phyloP scores from a whole-genome alignment of 2,329 filamentous ascomycete genomes.

The Sporothrix curviconia region DNA sequence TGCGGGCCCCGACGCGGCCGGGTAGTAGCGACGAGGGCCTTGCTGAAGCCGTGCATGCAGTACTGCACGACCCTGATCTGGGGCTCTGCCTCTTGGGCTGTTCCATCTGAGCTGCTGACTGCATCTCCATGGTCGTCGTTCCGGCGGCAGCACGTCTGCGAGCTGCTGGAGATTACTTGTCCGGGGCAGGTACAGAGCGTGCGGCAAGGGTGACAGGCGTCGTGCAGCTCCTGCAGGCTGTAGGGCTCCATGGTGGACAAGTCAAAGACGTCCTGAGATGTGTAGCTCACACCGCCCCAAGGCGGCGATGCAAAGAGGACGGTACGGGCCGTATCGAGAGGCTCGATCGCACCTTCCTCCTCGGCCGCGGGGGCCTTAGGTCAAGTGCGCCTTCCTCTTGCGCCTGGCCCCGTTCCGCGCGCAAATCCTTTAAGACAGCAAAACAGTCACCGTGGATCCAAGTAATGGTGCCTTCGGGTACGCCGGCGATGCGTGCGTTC shows the following conservation, averaged over 20 bases:
- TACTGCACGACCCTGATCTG: constrained; percentile 80
- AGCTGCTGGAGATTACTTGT: constrained; percentile 78
- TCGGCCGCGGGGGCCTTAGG: too few relatives aligned
- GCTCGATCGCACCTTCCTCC: too few relatives aligned
- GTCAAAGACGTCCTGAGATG: constrained; percentile 66
- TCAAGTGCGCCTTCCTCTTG: too few relatives aligned
- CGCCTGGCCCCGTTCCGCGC: too few relatives aligned
- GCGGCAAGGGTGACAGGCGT: constrained; percentile 54
- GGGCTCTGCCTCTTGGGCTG: constrained; percentile 30
- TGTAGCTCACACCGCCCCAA: constrained; percentile 54
- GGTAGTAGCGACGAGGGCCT: constrained; percentile 65
- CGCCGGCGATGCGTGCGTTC: constrained; percentile 81
- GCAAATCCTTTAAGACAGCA: constrained; percentile 46
- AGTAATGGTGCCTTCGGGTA: constrained; percentile 62
- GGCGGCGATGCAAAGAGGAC: constrained; percentile 53
- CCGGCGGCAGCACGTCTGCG: constrained; percentile 43
- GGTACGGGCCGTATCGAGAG: constrained; percentile 35
- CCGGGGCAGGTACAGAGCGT: constrained; percentile 76
- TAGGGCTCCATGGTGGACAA: constrained; percentile 86
- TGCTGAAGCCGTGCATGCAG: constrained; percentile 83
- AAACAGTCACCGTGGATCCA: constrained; percentile 90
- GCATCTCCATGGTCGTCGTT: constrained; percentile 9
- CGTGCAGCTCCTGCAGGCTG: constrained; percentile 55
- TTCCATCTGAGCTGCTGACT: background rate
- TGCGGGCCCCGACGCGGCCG: constrained; percentile 29